phyloP scores from a whole-genome alignment of 2,329 filamentous ascomycete species.

The Alternaria sp. region DNA sequence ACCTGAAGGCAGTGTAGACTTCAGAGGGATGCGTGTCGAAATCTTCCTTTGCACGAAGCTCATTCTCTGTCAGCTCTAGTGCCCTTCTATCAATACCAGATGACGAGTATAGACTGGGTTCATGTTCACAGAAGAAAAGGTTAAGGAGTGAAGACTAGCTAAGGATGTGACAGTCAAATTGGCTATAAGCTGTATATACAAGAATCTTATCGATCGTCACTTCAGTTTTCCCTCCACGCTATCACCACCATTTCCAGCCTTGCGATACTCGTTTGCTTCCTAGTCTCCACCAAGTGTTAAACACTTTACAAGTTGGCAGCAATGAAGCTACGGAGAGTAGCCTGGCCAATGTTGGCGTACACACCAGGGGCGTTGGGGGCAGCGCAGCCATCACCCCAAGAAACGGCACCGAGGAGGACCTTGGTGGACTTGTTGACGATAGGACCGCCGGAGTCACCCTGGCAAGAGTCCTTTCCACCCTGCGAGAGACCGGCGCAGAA shows the following conservation, averaged over 20 bases:
- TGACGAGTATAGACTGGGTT: neutral
- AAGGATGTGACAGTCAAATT: neutral
- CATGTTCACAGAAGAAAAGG: neutral
- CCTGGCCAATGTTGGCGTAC: constrained; percentile 23
- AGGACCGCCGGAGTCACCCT: constrained; percentile 39
- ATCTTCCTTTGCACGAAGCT: neutral
- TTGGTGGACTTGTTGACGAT: constrained; percentile 22
- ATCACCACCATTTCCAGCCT: neutral
- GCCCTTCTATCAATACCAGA: neutral
- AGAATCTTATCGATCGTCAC: neutral
- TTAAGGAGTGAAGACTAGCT: neutral
- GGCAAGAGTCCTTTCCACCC: constrained; percentile 42
- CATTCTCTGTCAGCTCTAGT: neutral
- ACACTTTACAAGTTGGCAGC: neutral
- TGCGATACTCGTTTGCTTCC: neutral
- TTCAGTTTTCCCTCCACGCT: neutral
- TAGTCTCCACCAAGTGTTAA: neutral
- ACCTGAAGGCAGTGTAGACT: neutral
- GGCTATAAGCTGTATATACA: neutral
- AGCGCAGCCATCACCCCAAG: constrained; percentile 28
- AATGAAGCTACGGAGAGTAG: neutral
- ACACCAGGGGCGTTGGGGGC: constrained; percentile 29
- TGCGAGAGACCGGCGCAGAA: constrained; percentile 30
- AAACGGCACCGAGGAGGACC: constrained; percentile 9
- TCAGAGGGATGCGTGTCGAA: neutral